A percentile compares a stretch with the other conserved stretches of the same genome.
Evolutionary conservation across 2,329 filamentous ascomycete genomes (phyloP).

Genomic region (Apiospora hydei): DNA sequence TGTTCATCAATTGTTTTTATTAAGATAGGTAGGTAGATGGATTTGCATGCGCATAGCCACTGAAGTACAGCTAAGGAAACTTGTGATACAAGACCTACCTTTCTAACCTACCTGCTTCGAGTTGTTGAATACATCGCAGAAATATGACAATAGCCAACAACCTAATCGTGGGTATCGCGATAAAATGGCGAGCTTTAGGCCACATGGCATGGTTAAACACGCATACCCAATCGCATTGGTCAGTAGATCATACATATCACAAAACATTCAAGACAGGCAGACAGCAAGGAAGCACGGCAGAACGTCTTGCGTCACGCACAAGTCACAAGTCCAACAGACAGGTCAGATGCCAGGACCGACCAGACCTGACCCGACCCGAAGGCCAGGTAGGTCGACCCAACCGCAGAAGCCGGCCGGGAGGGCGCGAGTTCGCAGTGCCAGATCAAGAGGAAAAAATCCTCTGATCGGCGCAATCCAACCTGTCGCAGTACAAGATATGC

Average conservation of each 20-base stretch:
- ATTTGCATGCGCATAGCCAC: background rate
- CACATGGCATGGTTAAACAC: background rate
- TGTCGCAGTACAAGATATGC: constrained; percentile 13
- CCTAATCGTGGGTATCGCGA: background rate
- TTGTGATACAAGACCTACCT: background rate
- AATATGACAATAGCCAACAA: background rate
- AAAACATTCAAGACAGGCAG: background rate
- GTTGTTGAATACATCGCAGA: background rate
- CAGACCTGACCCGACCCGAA: constrained; percentile 2
- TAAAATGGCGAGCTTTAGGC: too few relatives aligned
- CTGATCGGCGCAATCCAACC: constrained; percentile 22
- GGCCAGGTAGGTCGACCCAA: constrained; percentile 1
- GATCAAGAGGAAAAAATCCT: background rate
- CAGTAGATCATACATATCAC: background rate
- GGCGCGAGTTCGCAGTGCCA: constrained; percentile 17
- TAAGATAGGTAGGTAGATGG: background rate
- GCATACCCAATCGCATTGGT: too few relatives aligned
- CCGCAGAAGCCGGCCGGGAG: constrained; percentile 16
- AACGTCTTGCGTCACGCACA: background rate
- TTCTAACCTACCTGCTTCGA: background rate
- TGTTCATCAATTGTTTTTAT: background rate
- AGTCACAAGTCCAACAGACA: background rate
- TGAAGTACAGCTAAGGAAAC: background rate
- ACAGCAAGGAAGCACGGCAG: background rate
- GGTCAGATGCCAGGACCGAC: constrained; percentile 7